Conservation (phyloP, 1,284 basidiomycete species). For the Ganoderma resinaceum region DNA sequence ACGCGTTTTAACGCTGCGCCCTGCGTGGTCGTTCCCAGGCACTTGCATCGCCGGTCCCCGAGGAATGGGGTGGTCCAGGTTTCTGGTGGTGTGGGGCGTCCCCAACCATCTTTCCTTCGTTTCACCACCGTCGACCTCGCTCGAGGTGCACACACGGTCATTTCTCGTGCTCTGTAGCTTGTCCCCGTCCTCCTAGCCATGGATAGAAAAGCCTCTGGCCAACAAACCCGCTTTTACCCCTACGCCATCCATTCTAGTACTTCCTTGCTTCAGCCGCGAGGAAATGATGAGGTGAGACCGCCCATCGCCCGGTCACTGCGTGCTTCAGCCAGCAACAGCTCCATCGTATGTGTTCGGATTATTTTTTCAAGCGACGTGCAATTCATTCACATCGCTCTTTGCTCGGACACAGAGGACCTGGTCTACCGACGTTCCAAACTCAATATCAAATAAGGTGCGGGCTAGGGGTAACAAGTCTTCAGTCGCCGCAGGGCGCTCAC, state of each 20-base stretch:
- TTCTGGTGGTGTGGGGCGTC: not conserved
- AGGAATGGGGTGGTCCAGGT: not conserved
- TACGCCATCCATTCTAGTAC: slow-evolving; percentile 10
- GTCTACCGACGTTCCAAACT: slow-evolving; percentile 33
- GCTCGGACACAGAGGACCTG: slow-evolving; percentile 4
- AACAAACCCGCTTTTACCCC: slow-evolving; percentile 2
- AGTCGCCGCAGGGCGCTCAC: not conserved
- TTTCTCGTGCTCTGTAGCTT: slow-evolving; percentile 4
- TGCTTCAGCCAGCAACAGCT: slow-evolving; percentile 11
- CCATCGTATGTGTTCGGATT: slow-evolving; percentile 8
- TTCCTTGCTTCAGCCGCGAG: slow-evolving; percentile 5
- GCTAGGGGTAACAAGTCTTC: not conserved
- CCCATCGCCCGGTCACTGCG: slow-evolving; percentile 9
- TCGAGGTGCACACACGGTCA: slow-evolving; percentile 3
- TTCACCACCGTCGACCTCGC: slow-evolving; percentile 10
- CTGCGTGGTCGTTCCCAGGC: slow-evolving; percentile 9
- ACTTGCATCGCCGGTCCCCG: not conserved
- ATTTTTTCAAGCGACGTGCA: not conserved
- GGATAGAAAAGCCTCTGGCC: slow-evolving; percentile 2
- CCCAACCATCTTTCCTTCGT: slow-evolving; percentile 6
- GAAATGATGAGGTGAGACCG: slow-evolving; percentile 10
- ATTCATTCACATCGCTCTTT: not conserved
- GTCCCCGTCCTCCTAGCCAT: slow-evolving; percentile 14
- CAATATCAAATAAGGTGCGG: slow-evolving; percentile 58
- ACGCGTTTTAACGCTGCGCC: not conserved